phyloP scores from a whole-genome alignment of 306 rosid species.

The Vigna unguiculata region DNA sequence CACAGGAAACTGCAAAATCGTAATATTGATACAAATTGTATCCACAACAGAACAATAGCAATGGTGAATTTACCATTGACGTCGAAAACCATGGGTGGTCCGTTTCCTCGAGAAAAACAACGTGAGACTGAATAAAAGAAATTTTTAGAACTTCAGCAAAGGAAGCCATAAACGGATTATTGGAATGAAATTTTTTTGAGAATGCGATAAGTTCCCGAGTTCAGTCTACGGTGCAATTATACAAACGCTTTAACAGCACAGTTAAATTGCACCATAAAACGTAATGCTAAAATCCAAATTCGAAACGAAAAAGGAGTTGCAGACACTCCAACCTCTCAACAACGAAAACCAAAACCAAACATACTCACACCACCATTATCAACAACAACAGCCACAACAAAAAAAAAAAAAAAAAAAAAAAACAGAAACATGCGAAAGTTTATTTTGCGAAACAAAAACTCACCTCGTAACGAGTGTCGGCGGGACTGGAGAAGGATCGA shows the following conservation, averaged over 20 bases:
- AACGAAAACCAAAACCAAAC: conserved; percentile 26
- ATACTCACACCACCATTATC: conserved; percentile 31
- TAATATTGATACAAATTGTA: background rate
- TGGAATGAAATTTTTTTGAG: background rate
- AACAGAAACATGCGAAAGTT: conserved; percentile 6
- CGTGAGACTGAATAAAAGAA: conserved; percentile 33
- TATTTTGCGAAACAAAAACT: conserved; percentile 36
- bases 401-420: background rate
- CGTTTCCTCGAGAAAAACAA: conserved; percentile 40
- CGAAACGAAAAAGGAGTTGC: conserved; percentile 32
- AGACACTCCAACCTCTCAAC: conserved; percentile 38
- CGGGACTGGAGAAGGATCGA: conserved; percentile 69
- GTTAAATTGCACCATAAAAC: conserved; percentile 23
- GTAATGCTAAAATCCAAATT: background rate
- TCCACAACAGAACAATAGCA: conserved; percentile 19
- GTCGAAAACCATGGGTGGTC: conserved; percentile 41
- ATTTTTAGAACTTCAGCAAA: conserved; percentile 22
- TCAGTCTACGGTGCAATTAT: background rate
- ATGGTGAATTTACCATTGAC: conserved; percentile 46
- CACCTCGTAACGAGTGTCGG: conserved; percentile 64
- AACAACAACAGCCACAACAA: conserved; percentile 31
- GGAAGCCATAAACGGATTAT: conserved; percentile 26
- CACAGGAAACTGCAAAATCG: background rate
- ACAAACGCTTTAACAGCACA: conserved; percentile 3
- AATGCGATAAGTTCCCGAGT: background rate